Evolutionary conservation across 1,284 basidiomycete species (phyloP).

Genomic region (Boletellus deceptivus): DNA sequence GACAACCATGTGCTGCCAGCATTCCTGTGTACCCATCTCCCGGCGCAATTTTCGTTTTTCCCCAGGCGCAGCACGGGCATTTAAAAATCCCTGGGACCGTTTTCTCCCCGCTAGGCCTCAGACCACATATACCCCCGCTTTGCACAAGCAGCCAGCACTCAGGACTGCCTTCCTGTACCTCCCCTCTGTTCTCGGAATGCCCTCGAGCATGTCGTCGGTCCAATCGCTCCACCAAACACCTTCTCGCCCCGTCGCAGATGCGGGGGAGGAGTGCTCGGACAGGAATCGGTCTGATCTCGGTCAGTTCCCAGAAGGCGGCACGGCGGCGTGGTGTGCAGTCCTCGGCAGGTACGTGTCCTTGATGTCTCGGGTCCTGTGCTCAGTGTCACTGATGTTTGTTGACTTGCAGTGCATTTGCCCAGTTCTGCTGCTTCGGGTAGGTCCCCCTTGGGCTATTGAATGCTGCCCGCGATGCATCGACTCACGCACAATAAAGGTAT

Average conservation of each 20-base stretch:
- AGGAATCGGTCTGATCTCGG: background rate
- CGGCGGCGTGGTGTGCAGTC: constrained; percentile 25
- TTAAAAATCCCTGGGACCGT: too few species aligned
- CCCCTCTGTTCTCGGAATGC: constrained; percentile 9
- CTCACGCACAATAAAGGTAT: constrained; percentile 20
- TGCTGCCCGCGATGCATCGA: background rate
- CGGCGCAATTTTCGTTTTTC: too few species aligned
- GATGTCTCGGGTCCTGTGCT: background rate
- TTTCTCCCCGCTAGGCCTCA: too few species aligned
- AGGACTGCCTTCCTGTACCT: background rate
- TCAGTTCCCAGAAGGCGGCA: constrained; percentile 31
- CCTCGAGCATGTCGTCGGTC: background rate
- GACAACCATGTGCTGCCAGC: too few species aligned
- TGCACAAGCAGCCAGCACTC: too few species aligned
- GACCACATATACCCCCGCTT: too few species aligned
- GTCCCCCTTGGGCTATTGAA: background rate
- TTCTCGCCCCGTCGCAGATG: background rate
- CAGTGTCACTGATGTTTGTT: background rate
- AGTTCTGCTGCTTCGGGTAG: constrained; percentile 29
- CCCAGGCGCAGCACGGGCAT: too few species aligned
- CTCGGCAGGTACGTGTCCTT: constrained; percentile 22
- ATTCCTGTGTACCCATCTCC: too few species aligned
- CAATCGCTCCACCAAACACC: background rate
- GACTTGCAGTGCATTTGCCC: constrained; percentile 20
- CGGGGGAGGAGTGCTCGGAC: background rate